These are phyloP conservation scores for Phytophthora aleatoria DNA, from an alignment of 352 stramenopile genomes.

Conservation along the genomic window DNA sequence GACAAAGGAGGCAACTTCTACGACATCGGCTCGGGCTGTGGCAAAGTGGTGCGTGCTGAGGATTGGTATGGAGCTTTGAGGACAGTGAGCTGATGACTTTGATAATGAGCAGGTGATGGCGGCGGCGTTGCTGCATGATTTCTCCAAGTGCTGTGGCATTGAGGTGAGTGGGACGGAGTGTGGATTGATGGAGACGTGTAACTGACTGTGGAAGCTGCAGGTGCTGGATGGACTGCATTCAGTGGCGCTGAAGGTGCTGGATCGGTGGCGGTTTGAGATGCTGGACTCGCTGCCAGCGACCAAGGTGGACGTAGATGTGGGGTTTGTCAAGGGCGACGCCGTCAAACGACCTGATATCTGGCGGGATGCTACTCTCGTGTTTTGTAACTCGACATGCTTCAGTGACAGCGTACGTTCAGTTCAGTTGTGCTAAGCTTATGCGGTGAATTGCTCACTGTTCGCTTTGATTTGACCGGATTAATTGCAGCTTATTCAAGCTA, in stretches of 20 bases:
- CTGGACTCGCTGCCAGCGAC: conserved; percentile 52
- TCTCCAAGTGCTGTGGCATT: conserved; percentile 67
- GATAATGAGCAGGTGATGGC: conserved; percentile 48
- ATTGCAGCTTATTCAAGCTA: conserved; percentile 36
- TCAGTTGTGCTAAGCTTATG: neutral
- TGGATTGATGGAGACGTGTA: neutral
- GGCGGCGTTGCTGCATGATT: conserved; percentile 63
- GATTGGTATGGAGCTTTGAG: neutral
- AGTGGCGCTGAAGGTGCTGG: conserved; percentile 64
- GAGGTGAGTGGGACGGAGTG: conserved; percentile 32
- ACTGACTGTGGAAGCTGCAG: conserved; percentile 9
- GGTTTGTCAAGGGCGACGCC: conserved; percentile 56
- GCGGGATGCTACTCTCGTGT: conserved; percentile 60
- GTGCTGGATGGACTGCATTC: conserved; percentile 62
- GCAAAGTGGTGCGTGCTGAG: conserved; percentile 63
- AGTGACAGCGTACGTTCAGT: conserved; percentile 54
- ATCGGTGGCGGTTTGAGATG: conserved; percentile 73
- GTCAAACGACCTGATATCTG: conserved; percentile 51
- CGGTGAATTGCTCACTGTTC: neutral
- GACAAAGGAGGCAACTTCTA: conserved; percentile 73
- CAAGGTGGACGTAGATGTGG: conserved; percentile 61
- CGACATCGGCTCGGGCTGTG: conserved; percentile 69
- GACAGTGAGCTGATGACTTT: neutral
- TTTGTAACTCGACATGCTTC: conserved; percentile 77
- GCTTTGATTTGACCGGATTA: neutral